Evolutionary conservation across 768 basidiomycete species (phyloP).

Genomic region (Leccinum disarticulatum): DNA sequence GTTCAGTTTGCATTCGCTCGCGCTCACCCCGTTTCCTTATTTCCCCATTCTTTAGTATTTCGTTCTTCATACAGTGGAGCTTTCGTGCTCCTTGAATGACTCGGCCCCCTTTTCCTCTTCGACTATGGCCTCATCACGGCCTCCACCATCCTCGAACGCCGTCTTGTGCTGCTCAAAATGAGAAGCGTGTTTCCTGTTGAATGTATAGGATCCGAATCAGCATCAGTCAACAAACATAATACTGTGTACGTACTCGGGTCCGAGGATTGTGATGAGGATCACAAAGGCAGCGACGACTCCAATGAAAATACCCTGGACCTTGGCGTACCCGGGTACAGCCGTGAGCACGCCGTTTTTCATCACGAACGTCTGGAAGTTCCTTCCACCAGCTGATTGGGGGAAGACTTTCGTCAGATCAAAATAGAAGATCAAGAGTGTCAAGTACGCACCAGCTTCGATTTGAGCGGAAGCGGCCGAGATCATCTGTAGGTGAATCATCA

Average conservation of each 20-base stretch:
- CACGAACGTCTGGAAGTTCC: conserved; percentile 52
- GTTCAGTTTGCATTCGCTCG: too few species aligned
- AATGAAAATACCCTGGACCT: conserved; percentile 84
- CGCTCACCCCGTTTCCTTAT: too few species aligned
- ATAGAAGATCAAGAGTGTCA: background rate
- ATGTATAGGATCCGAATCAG: background rate
- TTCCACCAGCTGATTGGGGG: conserved; percentile 54
- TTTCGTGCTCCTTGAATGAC: conserved; percentile 12
- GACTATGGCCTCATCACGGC: conserved; percentile 45
- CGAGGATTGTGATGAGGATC: conserved; percentile 72
- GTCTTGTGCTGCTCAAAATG: conserved; percentile 84
- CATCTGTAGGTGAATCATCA: conserved; percentile 38
- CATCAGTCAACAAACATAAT: too few species aligned
- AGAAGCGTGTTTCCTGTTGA: conserved; percentile 61
- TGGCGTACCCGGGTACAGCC: conserved; percentile 65
- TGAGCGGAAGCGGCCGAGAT: conserved; percentile 74
- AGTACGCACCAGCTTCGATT: conserved; percentile 66
- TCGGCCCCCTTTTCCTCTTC: conserved; percentile 16
- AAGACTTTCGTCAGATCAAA: background rate
- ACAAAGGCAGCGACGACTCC: conserved; percentile 80
- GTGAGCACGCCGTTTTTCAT: conserved; percentile 38
- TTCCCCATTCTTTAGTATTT: background rate
- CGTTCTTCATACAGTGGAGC: conserved; percentile 1
- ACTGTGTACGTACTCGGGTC: conserved; percentile 62
- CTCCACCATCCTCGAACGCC: conserved; percentile 76